Evolutionary conservation across 2,329 filamentous ascomycete species (phyloP).

Genomic region (Coniochaeta sp.): DNA sequence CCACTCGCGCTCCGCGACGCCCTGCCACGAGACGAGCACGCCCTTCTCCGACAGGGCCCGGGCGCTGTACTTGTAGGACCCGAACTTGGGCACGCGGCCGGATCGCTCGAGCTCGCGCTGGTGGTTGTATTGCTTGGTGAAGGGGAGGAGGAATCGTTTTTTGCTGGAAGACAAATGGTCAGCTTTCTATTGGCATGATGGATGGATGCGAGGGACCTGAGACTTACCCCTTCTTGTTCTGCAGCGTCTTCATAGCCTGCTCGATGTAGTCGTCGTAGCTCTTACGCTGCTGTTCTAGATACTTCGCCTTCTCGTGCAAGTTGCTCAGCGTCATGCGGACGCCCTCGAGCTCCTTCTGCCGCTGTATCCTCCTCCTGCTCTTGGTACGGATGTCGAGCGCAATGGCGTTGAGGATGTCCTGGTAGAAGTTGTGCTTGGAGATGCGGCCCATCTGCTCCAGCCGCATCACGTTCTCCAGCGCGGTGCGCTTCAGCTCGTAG

Average conservation of each 20-base stretch:
- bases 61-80: constrained; percentile 94
- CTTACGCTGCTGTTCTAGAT: constrained; percentile 91
- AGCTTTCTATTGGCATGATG: constrained; percentile 13
- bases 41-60: constrained; percentile 86
- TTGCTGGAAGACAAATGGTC: constrained; percentile 45
- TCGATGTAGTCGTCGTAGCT: constrained; percentile 99
- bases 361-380: constrained; percentile 84
- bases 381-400: constrained; percentile 96
- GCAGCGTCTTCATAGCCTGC: constrained; percentile 92
- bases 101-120: constrained; percentile 89
- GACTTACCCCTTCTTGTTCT: constrained; percentile 84
- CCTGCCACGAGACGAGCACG: constrained; percentile 85
- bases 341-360: constrained; percentile 82
- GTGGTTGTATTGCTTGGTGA: constrained; percentile 98
- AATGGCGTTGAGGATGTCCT: constrained; percentile 96
- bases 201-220: no score
- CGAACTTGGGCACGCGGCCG: constrained; percentile 93
- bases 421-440: constrained; percentile 84
- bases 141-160: constrained; percentile 89
- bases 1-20: constrained; percentile 76
- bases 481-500: constrained; percentile 84
- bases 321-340: constrained; percentile 69
- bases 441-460: constrained; percentile 85
- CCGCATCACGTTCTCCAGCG: constrained; percentile 86
- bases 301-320: constrained; percentile 78